phyloP scores from a whole-genome alignment of 2,329 filamentous ascomycete species.

The Ascochyta rabiei region DNA sequence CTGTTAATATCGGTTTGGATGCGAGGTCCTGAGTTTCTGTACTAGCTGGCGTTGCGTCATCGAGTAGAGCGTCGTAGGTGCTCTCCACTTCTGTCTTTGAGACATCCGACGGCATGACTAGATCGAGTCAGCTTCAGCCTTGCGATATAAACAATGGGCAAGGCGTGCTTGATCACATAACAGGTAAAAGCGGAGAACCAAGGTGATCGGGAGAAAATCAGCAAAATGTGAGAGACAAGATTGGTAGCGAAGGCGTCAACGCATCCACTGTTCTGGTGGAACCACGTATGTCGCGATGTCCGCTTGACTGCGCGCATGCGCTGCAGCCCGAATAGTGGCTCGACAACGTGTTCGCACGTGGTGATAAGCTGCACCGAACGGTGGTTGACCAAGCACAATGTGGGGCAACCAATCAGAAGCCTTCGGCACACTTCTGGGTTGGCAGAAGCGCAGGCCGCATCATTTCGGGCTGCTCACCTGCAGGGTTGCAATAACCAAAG shows the following conservation, averaged over 20 bases:
- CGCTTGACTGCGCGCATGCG: constrained; percentile 29
- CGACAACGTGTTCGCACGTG: constrained; percentile 31
- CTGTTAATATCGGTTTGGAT: background rate
- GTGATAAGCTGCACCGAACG: constrained; percentile 33
- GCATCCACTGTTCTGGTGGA: constrained; percentile 16
- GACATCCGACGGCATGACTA: constrained; percentile 1
- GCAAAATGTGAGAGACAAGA: background rate
- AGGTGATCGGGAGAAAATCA: background rate
- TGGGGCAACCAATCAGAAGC: constrained; percentile 10
- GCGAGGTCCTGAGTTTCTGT: background rate
- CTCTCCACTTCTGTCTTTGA: background rate
- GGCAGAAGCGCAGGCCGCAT: constrained; percentile 16
- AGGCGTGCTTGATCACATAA: constrained; percentile 5
- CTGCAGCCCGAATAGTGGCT: constrained; percentile 32
- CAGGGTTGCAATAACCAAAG: background rate
- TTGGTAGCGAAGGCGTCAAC: constrained; percentile 4
- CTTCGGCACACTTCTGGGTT: background rate
- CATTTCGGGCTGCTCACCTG: background rate
- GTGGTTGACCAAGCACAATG: constrained; percentile 15
- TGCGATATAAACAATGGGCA: constrained; percentile 4
- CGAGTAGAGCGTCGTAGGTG: background rate
- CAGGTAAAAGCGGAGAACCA: background rate
- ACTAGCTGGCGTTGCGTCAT: background rate
- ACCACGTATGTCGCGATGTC: constrained; percentile 27
- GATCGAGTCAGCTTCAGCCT: constrained; percentile 8